Base-by-base conservation (phyloP, 768 basidiomycete genomes). In the Cantharellus cinnabarinus region DNA sequence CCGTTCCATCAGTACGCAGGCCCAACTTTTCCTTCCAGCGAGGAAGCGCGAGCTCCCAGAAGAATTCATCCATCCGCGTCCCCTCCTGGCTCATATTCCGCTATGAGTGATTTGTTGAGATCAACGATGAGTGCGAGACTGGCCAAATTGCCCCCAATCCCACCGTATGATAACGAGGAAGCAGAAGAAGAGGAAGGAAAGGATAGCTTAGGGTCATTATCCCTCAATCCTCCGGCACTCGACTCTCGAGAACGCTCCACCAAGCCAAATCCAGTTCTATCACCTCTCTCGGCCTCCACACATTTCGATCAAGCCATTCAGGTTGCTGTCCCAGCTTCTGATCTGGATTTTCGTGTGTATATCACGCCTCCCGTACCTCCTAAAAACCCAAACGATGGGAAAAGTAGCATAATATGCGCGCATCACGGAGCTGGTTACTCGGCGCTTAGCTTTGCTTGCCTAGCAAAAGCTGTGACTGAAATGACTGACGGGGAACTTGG, bases 361-460 rank as follows among this genome's bases (percentile, higher is more conserved):
- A 86, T 93, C 67, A 85, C 88, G 0, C 77, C 84, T 1, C 80
- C 90, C 1, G 74, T 74, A 54, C 68, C 71, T 39, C 63, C 71
- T 20, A 72, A 74, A 57, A 76, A 60, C 14, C 62, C 20, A 29
- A 42, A 35, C 50, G 44, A 29, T 4, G 64, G 59, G 7, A 61
- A 62, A 0, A 75, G 74, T 15, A 82, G 84, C 0, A 79, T 94
- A 2, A 78, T 98, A 68, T 76, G 97, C 3, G 93, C 88, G 70
- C 91, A 95, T 65, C 94, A 99, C 64, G 95, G 95, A 1, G 94
- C 89, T 0, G 95, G 95, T 39, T 89, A 89, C 67, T 83, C 84
- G 0, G 95, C 81, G 0, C 73, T 97, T 62, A 87, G 80, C 63
- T 99, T 94, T 68, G 91, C 95, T 2, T 83, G 81, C 65, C 75